A percentile compares a stretch with the other conserved stretches of the same genome.
Conservation (phyloP, 176 grass and related monocot genomes). For the Poa pratensis region DNA sequence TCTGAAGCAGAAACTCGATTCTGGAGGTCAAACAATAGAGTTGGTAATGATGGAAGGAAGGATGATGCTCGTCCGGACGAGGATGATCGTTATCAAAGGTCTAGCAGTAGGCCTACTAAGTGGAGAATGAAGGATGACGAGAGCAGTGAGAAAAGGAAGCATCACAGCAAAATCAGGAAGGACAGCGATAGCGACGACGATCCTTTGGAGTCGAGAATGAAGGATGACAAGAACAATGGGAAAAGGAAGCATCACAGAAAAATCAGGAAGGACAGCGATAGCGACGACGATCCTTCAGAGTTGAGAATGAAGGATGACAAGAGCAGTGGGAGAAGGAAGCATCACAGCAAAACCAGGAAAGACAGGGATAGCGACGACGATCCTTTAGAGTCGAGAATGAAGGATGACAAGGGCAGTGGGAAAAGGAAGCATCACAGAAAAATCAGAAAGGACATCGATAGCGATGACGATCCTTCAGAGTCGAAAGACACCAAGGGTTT, state of each 20-base stretch:
- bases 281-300: conserved; percentile 27
- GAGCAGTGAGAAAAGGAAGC: conserved; percentile 44
- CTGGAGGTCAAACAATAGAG: conserved; percentile 8
- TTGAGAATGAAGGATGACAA: neutral
- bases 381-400: conserved; percentile 15
- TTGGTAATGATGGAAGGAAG: conserved; percentile 19
- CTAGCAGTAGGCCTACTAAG: conserved; percentile 2
- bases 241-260: conserved; percentile 43
- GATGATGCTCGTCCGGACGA: conserved; percentile 3
- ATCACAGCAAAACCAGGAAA: conserved; percentile 26
- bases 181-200: conserved; percentile 11
- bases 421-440: conserved; percentile 46
- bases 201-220: conserved; percentile 19
- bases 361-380: conserved; percentile 9
- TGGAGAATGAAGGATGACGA: conserved; percentile 37
- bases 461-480: conserved; percentile 27
- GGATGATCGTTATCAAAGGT: conserved; percentile 32
- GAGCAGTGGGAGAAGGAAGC: conserved; percentile 44
- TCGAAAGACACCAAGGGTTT: conserved; percentile 13
- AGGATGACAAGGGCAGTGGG: conserved; percentile 34
- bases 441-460: conserved; percentile 29
- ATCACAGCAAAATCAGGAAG: conserved; percentile 28
- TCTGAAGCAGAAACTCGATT: conserved; percentile 24
- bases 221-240: conserved; percentile 13
- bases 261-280: conserved; percentile 29